Evolutionary conservation across 2,329 filamentous ascomycete genomes (phyloP).

Genomic region (Diaporthe helianthi): DNA sequence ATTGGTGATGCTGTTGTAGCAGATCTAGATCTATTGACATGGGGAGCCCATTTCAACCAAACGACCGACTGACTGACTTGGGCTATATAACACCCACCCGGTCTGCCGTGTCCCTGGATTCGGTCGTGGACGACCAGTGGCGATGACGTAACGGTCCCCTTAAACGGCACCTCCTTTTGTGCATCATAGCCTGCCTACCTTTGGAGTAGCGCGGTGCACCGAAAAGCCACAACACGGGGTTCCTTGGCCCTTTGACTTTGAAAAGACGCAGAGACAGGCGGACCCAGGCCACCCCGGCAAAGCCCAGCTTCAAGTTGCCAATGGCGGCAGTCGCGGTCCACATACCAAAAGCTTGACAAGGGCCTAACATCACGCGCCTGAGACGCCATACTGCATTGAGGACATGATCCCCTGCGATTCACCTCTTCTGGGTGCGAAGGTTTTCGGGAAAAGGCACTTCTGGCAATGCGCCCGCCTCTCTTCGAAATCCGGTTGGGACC

Average conservation of each 20-base stretch:
- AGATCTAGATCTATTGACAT: neutral
- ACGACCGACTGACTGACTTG: neutral
- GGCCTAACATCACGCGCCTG: neutral
- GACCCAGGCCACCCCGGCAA: neutral
- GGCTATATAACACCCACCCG: neutral
- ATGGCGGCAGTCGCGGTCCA: constrained; percentile 13
- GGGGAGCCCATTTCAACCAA: neutral
- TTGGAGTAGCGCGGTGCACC: neutral
- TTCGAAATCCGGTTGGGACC: neutral
- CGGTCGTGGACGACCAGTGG: constrained; percentile 1
- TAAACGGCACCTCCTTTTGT: neutral
- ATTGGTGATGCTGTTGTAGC: neutral
- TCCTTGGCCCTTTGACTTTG: constrained; percentile 11
- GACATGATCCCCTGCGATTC: neutral
- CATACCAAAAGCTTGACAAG: neutral
- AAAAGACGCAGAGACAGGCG: neutral
- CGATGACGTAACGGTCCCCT: constrained; percentile 24
- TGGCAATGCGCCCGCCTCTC: no score
- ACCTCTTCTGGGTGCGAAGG: neutral
- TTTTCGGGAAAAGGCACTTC: constrained; percentile 10
- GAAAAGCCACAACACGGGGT: constrained; percentile 11
- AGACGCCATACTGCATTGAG: constrained; percentile 4
- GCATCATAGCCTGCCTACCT: neutral
- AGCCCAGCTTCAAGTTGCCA: neutral
- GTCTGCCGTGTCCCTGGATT: neutral